phyloP scores from a whole-genome alignment of 306 rosid genomes.

The Mimosa bimucronata region DNA sequence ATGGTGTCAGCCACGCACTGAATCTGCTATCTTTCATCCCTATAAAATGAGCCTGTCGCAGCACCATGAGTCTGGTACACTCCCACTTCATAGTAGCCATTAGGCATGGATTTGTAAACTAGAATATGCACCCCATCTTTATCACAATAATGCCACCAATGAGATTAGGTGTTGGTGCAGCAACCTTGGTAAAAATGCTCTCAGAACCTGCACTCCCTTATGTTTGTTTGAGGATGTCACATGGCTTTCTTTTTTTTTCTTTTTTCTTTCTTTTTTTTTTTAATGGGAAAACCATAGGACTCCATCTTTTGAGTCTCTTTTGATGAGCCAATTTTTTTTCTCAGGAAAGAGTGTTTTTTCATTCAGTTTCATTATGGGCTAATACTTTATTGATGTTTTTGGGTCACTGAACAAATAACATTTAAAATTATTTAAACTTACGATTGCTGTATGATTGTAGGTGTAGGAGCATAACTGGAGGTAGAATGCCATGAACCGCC shows the following conservation, averaged over 20 bases:
- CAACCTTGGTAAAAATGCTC: not conserved
- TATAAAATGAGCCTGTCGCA: too few relatives aligned
- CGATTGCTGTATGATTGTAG: conserved; percentile 42
- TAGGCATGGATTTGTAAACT: not conserved
- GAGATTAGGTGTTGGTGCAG: not conserved
- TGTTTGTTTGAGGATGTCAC: not conserved
- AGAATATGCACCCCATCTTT: not conserved
- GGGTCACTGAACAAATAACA: conserved; percentile 6
- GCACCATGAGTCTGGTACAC: too few relatives aligned
- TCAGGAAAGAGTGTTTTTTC: not conserved
- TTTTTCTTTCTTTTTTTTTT: too few relatives aligned
- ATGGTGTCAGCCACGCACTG: not conserved
- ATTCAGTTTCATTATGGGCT: not conserved
- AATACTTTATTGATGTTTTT: conserved; percentile 14
- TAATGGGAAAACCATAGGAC: not conserved
- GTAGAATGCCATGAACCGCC: conserved; percentile 35
- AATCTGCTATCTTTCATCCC: not conserved
- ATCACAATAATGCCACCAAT: not conserved
- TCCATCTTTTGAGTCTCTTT: not conserved
- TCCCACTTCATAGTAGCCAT: not conserved
- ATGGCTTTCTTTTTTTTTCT: not conserved
- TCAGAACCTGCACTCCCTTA: not conserved
- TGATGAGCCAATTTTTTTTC: not conserved
- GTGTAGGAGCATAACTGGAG: conserved; percentile 39
- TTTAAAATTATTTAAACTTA: conserved; percentile 31